A percentile compares a stretch with the other conserved stretches of the same genome.
These are phyloP conservation scores for Coniella lustricola DNA, from an alignment of 2,329 filamentous ascomycete species.

Conservation along the genomic window DNA sequence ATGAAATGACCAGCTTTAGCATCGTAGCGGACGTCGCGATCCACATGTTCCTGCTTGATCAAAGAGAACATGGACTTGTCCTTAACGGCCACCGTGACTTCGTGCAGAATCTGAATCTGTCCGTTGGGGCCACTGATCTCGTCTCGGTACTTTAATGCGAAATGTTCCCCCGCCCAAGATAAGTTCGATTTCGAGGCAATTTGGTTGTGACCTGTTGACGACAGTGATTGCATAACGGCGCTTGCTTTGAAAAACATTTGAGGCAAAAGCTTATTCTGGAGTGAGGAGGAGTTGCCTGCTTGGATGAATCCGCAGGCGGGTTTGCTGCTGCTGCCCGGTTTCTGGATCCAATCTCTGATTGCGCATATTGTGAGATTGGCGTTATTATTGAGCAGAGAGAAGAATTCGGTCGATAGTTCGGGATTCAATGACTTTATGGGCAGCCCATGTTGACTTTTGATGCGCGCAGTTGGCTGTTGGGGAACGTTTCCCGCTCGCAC, in stretches of 20 bases:
- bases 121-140: slow-evolving; percentile 23
- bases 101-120: slow-evolving; percentile 35
- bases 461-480: slow-evolving; percentile 23
- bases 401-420: slow-evolving; percentile 42
- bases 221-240: slow-evolving; percentile 27
- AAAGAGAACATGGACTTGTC: slow-evolving; percentile 47
- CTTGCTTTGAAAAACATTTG: slow-evolving; percentile 43
- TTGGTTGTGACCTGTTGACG: slow-evolving; percentile 17
- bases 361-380: neutral
- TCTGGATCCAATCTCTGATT: slow-evolving; percentile 7
- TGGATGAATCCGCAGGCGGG: slow-evolving; percentile 17
- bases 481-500: slow-evolving; percentile 5
- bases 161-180: slow-evolving; percentile 52
- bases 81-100: slow-evolving; percentile 48
- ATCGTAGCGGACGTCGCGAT: slow-evolving; percentile 57
- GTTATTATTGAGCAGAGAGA: slow-evolving; percentile 22
- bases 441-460: slow-evolving; percentile 23
- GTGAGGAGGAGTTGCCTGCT: slow-evolving; percentile 31
- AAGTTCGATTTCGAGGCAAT: slow-evolving; percentile 22
- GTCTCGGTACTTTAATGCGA: slow-evolving; percentile 51
- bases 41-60: slow-evolving; percentile 47
- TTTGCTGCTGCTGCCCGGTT: neutral
- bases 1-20: slow-evolving; percentile 51
- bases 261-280: slow-evolving; percentile 39
- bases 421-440: slow-evolving; percentile 23